Evolutionary conservation across 1,139 yeast genomes (phyloP), one percentile per base, ranked within the genome.

Genomic region (Kurtzmaniella quercitrusa): DNA sequence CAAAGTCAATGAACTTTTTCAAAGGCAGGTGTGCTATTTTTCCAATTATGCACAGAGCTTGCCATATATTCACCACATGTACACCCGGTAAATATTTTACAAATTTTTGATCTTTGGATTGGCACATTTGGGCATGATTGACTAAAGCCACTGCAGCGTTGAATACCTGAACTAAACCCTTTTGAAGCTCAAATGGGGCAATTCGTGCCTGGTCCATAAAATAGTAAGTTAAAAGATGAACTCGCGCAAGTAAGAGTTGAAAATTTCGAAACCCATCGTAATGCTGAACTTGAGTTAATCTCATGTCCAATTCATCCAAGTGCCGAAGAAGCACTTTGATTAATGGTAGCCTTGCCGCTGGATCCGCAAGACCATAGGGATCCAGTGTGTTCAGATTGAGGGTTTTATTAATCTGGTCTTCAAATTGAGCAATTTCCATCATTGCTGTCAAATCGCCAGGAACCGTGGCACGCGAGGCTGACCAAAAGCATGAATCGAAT

Each of bases 21-120:
- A 88, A 69, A 1, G 87, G 76, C 1, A 96, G 88, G 57, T 89
- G 91, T 24, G 79, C 77, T 37, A 93, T 69, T 55, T 87, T 85
- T 45, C 87, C 86, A 31, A 93, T 80, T 38, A 91, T 81, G 56
- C 91, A 85, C 1, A 96, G 82, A 1, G 96, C 86, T 63, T 91
- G 97, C 96, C 98, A 90, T 39, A 90, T 76, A 44, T 82, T 82
- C 50, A 88, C 71, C 2, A 87, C 81, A 60, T 85, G 85, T 3
- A 86, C 90, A 43, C 88, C 90, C 0, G 98, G 98, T 43, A 91
- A 72, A 58, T 85, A 89, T 52, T 77, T 79, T 54, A 90, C 78
- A 54, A 89, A 85, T 38, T 71, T 71, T 39, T 77, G 75, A 55
- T 85, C 82, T 25, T 76, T 70, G 14, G 71, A 66, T 50, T 85